Evolutionary conservation across 23 red algal genomes (phyloP).

Genomic region (Pyropia haitanensis): DNA sequence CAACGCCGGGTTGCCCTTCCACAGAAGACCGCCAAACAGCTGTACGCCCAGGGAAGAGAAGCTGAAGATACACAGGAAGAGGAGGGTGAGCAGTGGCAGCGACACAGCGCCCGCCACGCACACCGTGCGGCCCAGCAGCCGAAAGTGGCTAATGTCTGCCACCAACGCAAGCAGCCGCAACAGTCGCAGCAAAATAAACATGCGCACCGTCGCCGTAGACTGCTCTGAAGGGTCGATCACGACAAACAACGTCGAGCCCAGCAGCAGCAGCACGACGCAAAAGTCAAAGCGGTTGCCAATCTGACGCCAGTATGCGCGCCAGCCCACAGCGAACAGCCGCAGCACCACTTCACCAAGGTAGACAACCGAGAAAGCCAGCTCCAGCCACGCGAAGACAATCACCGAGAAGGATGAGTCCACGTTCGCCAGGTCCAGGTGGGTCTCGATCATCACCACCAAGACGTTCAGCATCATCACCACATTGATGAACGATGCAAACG

Average conservation of each 20-base stretch:
- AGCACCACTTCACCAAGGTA: constrained; percentile 55
- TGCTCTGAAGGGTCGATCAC: constrained; percentile 36
- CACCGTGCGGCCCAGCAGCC: constrained; percentile 39
- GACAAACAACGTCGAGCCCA: constrained; percentile 26
- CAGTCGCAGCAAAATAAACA: constrained; percentile 32
- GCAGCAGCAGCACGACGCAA: constrained; percentile 26
- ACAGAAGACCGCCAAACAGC: constrained; percentile 52
- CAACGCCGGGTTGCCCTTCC: constrained; percentile 35
- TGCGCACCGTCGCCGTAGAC: constrained; percentile 29
- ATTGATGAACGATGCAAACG: constrained; percentile 24
- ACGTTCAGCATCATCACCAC: constrained; percentile 50
- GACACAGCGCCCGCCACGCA: constrained; percentile 39
- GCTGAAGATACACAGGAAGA: constrained; percentile 44
- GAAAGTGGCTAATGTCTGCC: constrained; percentile 38
- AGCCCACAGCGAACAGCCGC: constrained; percentile 28
- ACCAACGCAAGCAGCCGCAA: constrained; percentile 28
- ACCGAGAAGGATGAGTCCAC: constrained; percentile 36
- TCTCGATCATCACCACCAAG: constrained; percentile 44
- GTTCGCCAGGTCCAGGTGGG: constrained; percentile 37
- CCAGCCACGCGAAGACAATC: constrained; percentile 28
- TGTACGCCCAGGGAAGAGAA: constrained; percentile 45
- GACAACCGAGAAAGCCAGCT: constrained; percentile 41
- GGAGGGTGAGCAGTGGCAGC: constrained; percentile 44
- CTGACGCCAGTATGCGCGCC: constrained; percentile 49
- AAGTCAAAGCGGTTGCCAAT: constrained; percentile 65